Percentiles rank a stretch among this genome's conserved stretches.
phyloP scores from a whole-genome alignment of 805 yeast genomes.

The Yarrowia sp. region DNA sequence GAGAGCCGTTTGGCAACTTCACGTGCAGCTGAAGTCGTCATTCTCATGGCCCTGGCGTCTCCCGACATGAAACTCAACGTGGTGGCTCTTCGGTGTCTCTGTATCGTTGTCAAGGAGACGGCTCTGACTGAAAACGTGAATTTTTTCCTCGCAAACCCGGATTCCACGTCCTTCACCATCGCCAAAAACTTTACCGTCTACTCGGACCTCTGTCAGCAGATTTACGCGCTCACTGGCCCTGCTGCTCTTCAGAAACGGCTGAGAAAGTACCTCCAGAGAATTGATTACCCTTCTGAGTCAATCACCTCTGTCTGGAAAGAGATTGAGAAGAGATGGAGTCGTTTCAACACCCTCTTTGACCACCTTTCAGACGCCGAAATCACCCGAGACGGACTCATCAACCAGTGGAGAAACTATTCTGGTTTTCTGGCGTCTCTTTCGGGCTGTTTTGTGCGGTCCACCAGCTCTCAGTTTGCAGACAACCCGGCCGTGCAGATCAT shows the following conservation, averaged over 20 bases:
- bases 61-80: slow-evolving; percentile 60
- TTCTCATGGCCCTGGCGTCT: slow-evolving; percentile 60
- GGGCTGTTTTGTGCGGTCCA: slow-evolving; percentile 42
- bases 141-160: slow-evolving; percentile 33
- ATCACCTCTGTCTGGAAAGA: slow-evolving; percentile 54
- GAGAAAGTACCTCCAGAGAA: slow-evolving; percentile 52
- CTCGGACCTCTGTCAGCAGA: slow-evolving; percentile 59
- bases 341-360: slow-evolving; percentile 44
- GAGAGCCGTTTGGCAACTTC: slow-evolving; percentile 49
- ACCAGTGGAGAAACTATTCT: slow-evolving; percentile 67
- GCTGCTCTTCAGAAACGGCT: slow-evolving; percentile 76
- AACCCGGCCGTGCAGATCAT: slow-evolving; percentile 46
- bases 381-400: slow-evolving; percentile 33
- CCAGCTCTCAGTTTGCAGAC: slow-evolving; percentile 40
- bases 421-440: slow-evolving; percentile 73
- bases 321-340: slow-evolving; percentile 60
- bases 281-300: slow-evolving; percentile 49
- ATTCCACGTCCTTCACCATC: slow-evolving; percentile 42
- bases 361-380: slow-evolving; percentile 42
- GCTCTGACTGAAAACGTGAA: slow-evolving; percentile 44
- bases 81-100: slow-evolving; percentile 55
- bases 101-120: slow-evolving; percentile 46
- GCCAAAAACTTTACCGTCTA: slow-evolving; percentile 53
- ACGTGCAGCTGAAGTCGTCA: slow-evolving; percentile 58
- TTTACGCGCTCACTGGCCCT: slow-evolving; percentile 67